These are phyloP conservation scores for Phytopythium aichiense DNA, from an alignment of 352 stramenopile genomes.

Conservation along the genomic window DNA sequence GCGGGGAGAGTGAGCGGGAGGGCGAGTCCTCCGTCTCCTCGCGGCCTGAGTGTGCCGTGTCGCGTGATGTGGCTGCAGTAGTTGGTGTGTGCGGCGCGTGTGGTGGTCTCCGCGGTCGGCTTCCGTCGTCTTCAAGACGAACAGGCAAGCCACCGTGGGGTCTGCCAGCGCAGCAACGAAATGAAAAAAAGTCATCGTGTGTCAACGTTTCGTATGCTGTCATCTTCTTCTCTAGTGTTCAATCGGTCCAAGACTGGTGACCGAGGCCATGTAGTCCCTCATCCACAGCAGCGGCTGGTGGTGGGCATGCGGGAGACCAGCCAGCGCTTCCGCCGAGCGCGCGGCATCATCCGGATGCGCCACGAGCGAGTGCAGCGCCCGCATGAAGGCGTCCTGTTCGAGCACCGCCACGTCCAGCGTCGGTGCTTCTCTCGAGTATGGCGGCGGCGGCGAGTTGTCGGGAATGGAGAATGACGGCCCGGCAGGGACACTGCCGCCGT, in stretches of 20 bases:
- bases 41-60: constrained; percentile 6
- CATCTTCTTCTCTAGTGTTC: background rate
- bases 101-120: background rate
- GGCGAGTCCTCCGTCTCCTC: background rate
- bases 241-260: background rate
- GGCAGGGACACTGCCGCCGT: background rate
- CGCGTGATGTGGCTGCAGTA: constrained; percentile 4
- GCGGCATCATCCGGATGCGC: background rate
- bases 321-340: constrained; percentile 1
- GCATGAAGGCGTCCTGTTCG: constrained; percentile 37
- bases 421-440: constrained; percentile 14
- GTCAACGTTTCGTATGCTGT: background rate
- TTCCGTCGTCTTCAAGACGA: background rate
- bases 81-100: background rate
- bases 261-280: constrained; percentile 11
- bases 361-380: constrained; percentile 22
- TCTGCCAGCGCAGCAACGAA: background rate
- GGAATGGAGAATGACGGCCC: too few species aligned
- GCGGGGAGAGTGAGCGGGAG: constrained; percentile 1
- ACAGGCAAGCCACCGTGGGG: background rate
- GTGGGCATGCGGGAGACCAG: constrained; percentile 4
- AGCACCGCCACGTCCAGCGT: constrained; percentile 22
- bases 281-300: constrained; percentile 14
- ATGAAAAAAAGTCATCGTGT: background rate
- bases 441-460: constrained; percentile 16